These are phyloP conservation scores for Paracorniculantispora psalliotae DNA, from an alignment of 2,329 filamentous ascomycete genomes.

Conservation along the genomic window DNA sequence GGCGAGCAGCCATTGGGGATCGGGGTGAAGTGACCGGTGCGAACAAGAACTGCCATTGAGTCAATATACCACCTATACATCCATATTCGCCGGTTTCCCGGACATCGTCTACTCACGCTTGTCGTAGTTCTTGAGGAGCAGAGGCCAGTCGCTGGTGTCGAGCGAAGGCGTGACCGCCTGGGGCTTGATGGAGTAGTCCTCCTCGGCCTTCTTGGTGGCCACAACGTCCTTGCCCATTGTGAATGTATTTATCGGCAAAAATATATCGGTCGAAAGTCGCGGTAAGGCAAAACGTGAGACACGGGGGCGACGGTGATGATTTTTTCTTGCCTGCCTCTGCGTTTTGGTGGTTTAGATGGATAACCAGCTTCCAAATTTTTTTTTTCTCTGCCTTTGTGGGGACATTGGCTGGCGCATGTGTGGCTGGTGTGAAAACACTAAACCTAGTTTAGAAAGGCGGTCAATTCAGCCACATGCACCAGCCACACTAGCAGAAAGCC, in stretches of 20 bases:
- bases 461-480: conserved; percentile 14
- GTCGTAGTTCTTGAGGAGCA: conserved; percentile 94
- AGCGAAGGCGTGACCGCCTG: conserved; percentile 72
- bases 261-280: neutral
- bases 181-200: conserved; percentile 87
- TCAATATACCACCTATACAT: conserved; percentile 17
- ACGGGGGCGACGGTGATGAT: neutral
- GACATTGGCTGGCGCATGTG: conserved; percentile 19
- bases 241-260: neutral
- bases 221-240: conserved; percentile 45
- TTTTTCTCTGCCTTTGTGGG: conserved; percentile 30
- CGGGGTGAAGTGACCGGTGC: conserved; percentile 94
- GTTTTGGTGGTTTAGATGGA: conserved; percentile 22
- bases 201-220: conserved; percentile 43
- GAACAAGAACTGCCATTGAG: conserved; percentile 65
- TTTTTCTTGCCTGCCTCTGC: conserved; percentile 5
- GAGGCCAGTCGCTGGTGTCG: conserved; percentile 85
- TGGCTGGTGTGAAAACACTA: conserved; percentile 21
- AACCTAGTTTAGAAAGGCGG: neutral
- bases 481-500: conserved; percentile 3
- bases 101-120: conserved; percentile 58
- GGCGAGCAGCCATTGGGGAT: conserved; percentile 91
- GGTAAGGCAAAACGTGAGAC: conserved; percentile 19
- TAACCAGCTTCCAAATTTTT: conserved; percentile 28
- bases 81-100: conserved; percentile 12